Base-by-base conservation (phyloP, 352 stramenopile species). In the Phytopythium boreale region DNA sequence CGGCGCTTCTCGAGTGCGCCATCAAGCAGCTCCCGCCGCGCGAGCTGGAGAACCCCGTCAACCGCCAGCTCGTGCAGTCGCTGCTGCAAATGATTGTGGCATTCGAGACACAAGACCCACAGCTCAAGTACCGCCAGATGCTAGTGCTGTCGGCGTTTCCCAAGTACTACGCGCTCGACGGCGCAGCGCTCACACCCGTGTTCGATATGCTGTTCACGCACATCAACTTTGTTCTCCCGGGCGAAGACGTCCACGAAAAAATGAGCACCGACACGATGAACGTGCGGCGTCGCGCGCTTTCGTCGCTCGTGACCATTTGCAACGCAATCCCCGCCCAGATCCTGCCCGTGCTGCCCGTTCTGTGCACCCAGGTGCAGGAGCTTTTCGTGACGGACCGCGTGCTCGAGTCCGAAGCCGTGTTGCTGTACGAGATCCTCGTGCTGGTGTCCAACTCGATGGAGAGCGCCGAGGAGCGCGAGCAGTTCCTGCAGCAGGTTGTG, bases 401-500 rank as follows among this genome's bases (percentile, higher is more conserved):
- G n/a, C 74, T 88, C 17, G 85, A 93, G 22, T 85, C 81, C 0
- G 85, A 93, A 67, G 80, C 80, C 31, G 82, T 93, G 4, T 72
- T 93, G 62, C 68, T 93, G 11, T 93, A 93, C 43, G 85, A 93
- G 47, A 92, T 93, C 78, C 68, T 93, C 9, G 82, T 93, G 43
- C 56, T 93, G 17, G 85, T 93, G 11, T 91, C 85, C 2, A 91
- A 90, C 59, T 93, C 85, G 36, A 88, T 93, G 75, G 68, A 77
- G 36, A 91, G 76, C 34, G 59, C 62, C 22, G 78, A 87, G 1
- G 81, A 92, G 52, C 81, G 81, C 53, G 61, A 70, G 15, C 75
- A 84, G 56, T 93, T 93, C 27, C 62, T 93, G 2, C 70, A 89
- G 59, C 79, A 92, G 57, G 84, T 93, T 36, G 79, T 87, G n/a